phyloP scores from a whole-genome alignment of 768 basidiomycete species.

The Boletus sp. region DNA sequence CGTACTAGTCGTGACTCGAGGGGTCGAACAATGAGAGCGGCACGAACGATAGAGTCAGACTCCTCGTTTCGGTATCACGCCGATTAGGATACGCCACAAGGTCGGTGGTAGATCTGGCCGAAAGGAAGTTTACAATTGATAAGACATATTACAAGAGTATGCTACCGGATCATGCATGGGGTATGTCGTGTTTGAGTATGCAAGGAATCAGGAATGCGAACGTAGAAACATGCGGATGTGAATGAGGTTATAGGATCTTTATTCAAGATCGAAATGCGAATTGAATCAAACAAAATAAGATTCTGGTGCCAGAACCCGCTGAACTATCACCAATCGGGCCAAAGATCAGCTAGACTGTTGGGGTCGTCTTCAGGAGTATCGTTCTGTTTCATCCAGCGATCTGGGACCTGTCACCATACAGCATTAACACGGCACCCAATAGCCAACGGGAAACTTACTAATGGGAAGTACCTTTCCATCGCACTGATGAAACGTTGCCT shows the following conservation, averaged over 20 bases:
- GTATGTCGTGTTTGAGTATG: slow-evolving; percentile 17
- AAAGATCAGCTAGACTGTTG: slow-evolving; percentile 51
- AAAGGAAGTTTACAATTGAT: neutral
- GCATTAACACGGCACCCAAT: neutral
- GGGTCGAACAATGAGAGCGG: slow-evolving; percentile 7
- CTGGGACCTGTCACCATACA: slow-evolving; percentile 58
- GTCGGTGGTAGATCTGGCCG: neutral
- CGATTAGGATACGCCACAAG: slow-evolving; percentile 8
- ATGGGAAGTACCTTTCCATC: slow-evolving; percentile 87
- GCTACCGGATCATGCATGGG: slow-evolving; percentile 28
- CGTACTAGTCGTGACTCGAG: slow-evolving; percentile 8
- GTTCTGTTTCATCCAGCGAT: slow-evolving; percentile 88
- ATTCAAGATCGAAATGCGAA: slow-evolving; percentile 1
- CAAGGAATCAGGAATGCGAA: slow-evolving; percentile 12
- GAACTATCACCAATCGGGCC: slow-evolving; percentile 57
- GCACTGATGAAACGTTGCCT: slow-evolving; percentile 81
- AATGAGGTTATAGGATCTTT: neutral
- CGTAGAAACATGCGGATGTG: neutral
- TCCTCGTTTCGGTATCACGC: neutral
- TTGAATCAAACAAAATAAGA: neutral
- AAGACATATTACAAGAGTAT: slow-evolving; percentile 19
- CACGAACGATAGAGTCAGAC: neutral
- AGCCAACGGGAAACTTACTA: slow-evolving; percentile 47
- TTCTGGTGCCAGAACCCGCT: neutral
- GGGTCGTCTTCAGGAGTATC: slow-evolving; percentile 78